These are phyloP conservation scores for Astrothelium subdiscretum DNA, from an alignment of 495 filamentous ascomycete species.

Conservation along the genomic window DNA sequence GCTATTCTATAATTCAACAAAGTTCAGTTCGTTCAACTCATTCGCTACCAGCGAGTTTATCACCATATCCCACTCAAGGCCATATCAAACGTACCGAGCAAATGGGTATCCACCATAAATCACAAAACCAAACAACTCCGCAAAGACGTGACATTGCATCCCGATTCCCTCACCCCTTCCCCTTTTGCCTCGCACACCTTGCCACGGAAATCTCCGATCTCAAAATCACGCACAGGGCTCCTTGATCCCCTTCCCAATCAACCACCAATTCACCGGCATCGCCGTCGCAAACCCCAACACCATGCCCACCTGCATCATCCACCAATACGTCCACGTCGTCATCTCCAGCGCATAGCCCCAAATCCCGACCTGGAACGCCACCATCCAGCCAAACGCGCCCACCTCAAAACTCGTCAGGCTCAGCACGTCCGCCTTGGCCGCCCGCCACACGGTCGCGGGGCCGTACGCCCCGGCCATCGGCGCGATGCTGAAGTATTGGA, in stretches of 20 bases:
- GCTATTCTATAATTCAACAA: no score
- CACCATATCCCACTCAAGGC: no score
- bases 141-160: no score
- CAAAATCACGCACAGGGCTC: slow-evolving; percentile 17
- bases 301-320: slow-evolving; percentile 30
- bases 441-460: slow-evolving; percentile 16
- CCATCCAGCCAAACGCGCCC: slow-evolving; percentile 28
- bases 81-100: background rate
- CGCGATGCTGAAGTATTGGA: slow-evolving; percentile 29
- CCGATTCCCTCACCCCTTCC: background rate
- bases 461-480: slow-evolving; percentile 24
- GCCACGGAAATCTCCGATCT: no score
- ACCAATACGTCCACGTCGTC: slow-evolving; percentile 25
- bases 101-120: background rate
- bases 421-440: slow-evolving; percentile 24
- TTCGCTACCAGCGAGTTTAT: no score
- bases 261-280: slow-evolving; percentile 24
- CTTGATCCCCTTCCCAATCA: slow-evolving; percentile 23
- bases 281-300: slow-evolving; percentile 21
- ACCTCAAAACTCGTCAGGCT: slow-evolving; percentile 19
- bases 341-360: slow-evolving; percentile 17
- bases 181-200: background rate
- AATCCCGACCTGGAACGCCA: slow-evolving; percentile 20
- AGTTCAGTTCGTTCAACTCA: no score
- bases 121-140: background rate